Conservation (phyloP, 2,329 filamentous ascomycete genomes). For the Nannizzia gypsea region DNA sequence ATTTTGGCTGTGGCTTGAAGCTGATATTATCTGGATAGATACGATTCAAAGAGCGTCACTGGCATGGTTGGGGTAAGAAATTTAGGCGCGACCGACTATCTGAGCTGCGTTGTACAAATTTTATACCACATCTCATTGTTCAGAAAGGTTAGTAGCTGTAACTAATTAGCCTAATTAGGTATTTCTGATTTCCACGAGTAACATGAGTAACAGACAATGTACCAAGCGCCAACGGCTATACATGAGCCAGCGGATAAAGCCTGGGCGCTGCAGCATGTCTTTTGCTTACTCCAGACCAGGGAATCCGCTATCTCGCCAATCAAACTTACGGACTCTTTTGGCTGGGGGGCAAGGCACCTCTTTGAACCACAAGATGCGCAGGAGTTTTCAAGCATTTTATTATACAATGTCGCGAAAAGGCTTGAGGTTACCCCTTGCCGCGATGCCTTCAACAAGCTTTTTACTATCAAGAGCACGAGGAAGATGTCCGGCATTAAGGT, state of each 20-base stretch:
- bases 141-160: conserved; percentile 59
- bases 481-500: conserved; percentile 99
- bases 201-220: conserved; percentile 60
- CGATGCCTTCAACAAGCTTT: conserved; percentile 77
- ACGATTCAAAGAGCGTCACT: conserved; percentile 98
- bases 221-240: conserved; percentile 84
- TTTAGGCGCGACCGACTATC: conserved; percentile 83
- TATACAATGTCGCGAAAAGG: conserved; percentile 91
- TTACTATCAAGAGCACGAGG: conserved; percentile 95
- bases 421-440: conserved; percentile 95
- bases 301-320: conserved; percentile 73
- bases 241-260: conserved; percentile 73
- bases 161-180: background rate
- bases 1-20: conserved; percentile 21
- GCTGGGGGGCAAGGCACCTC: conserved; percentile 94
- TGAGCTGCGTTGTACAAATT: conserved; percentile 74
- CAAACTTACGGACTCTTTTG: conserved; percentile 91
- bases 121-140: conserved; percentile 85
- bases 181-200: background rate
- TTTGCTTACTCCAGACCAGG: conserved; percentile 87
- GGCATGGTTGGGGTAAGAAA: conserved; percentile 95
- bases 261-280: conserved; percentile 83
- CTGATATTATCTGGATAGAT: conserved; percentile 42
- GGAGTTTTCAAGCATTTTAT: conserved; percentile 86
- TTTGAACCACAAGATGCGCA: conserved; percentile 99